phyloP scores from a whole-genome alignment of 2,329 filamentous ascomycete genomes.

The Fusarium haematococcum region DNA sequence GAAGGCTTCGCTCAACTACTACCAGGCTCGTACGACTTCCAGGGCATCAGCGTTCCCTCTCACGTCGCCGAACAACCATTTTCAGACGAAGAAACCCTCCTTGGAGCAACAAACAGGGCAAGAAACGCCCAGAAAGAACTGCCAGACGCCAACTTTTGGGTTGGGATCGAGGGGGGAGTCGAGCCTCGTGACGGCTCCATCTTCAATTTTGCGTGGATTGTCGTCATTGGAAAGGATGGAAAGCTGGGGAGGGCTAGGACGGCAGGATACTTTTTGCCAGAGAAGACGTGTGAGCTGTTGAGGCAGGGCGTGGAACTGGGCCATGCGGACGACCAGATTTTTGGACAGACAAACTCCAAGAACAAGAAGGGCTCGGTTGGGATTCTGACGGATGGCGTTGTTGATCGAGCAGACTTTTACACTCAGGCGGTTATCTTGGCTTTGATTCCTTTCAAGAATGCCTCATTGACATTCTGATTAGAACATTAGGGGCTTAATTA shows the following conservation, averaged over 20 bases:
- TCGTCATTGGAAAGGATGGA: conserved; percentile 45
- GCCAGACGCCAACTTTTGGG: conserved; percentile 53
- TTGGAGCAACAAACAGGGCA: conserved; percentile 53
- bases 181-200: conserved; percentile 45
- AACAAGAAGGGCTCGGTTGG: conserved; percentile 55
- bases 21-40: conserved; percentile 44
- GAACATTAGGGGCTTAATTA: background rate
- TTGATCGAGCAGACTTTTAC: conserved; percentile 53
- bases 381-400: conserved; percentile 52
- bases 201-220: conserved; percentile 56
- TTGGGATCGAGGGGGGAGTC: conserved; percentile 57
- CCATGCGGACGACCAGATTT: conserved; percentile 53
- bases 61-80: conserved; percentile 56
- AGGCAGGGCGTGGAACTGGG: conserved; percentile 53
- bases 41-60: conserved; percentile 50
- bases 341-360: conserved; percentile 53
- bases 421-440: conserved; percentile 55
- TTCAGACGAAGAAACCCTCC: conserved; percentile 53
- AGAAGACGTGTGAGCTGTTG: conserved; percentile 51
- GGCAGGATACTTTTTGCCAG: conserved; percentile 51
- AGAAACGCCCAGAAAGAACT: conserved; percentile 45
- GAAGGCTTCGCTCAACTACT: conserved; percentile 53
- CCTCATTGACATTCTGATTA: conserved; percentile 46
- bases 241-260: conserved; percentile 53
- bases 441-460: conserved; percentile 55